Conservation (phyloP, 768 basidiomycete species). For the Suillus luteus region DNA sequence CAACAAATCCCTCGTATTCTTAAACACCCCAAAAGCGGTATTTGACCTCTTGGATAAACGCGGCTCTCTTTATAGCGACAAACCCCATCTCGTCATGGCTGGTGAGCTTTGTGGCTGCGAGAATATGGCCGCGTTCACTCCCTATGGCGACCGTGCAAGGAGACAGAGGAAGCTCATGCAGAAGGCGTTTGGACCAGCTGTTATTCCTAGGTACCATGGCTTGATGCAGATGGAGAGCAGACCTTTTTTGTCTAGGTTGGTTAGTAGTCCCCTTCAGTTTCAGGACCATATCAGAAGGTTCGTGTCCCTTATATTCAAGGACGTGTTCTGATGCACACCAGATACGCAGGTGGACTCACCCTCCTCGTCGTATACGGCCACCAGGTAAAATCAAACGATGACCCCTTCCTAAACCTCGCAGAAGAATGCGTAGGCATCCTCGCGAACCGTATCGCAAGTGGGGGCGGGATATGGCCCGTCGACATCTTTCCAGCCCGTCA, state of each 20-base stretch:
- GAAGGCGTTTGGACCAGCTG: conserved; percentile 55
- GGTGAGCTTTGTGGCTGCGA: conserved; percentile 72
- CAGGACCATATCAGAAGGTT: conserved; percentile 39
- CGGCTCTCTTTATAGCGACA: conserved; percentile 75
- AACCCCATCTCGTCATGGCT: conserved; percentile 66
- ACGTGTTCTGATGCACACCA: conserved; percentile 23
- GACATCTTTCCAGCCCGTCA: conserved; percentile 40
- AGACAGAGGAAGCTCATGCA: conserved; percentile 70
- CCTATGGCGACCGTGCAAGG: conserved; percentile 61
- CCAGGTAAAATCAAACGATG: conserved; percentile 40
- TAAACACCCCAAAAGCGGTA: conserved; percentile 60
- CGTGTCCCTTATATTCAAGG: not conserved
- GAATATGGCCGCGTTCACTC: conserved; percentile 72
- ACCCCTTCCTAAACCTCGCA: conserved; percentile 43
- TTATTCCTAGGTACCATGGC: conserved; percentile 58
- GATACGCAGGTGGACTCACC: conserved; percentile 56
- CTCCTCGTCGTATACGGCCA: conserved; percentile 68
- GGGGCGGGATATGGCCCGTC: conserved; percentile 45
- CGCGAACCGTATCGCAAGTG: conserved; percentile 45
- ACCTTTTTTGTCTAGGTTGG: conserved; percentile 55
- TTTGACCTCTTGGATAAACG: conserved; percentile 70
- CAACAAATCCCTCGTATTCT: conserved; percentile 67
- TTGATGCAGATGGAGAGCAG: conserved; percentile 58
- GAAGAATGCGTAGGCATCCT: conserved; percentile 44
- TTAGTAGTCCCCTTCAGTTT: conserved; percentile 42